Percentiles rank a stretch among this genome's conserved stretches.
phyloP scores from a whole-genome alignment of 805 yeast genomes.

The Metschnikowia amazonensis region DNA sequence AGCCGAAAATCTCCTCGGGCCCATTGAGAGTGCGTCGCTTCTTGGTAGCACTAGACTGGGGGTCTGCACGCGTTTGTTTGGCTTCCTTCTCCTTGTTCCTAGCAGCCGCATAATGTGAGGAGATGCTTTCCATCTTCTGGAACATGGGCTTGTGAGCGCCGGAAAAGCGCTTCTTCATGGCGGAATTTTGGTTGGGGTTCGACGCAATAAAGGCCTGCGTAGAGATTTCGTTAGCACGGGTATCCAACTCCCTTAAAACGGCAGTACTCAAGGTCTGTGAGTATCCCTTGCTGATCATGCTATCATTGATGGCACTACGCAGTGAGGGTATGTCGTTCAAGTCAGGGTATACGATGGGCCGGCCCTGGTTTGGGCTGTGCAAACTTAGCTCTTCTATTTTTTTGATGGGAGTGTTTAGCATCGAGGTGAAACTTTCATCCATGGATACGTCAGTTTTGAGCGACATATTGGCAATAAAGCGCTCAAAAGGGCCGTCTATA shows the following conservation, averaged over 20 bases:
- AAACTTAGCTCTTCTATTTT: constrained; percentile 31
- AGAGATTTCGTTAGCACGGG: constrained; percentile 19
- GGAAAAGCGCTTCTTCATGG: constrained; percentile 23
- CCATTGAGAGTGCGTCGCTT: constrained; percentile 40
- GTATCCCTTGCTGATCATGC: constrained; percentile 18
- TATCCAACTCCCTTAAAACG: constrained; percentile 17
- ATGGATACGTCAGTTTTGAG: constrained; percentile 5
- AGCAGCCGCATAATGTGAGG: constrained; percentile 46
- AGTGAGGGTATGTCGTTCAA: constrained; percentile 14
- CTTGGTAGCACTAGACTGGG: constrained; percentile 25
- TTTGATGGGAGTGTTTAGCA: constrained; percentile 39
- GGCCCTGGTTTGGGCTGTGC: constrained; percentile 26
- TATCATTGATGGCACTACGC: constrained; percentile 9
- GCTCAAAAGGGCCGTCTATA: neutral
- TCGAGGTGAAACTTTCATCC: constrained; percentile 15
- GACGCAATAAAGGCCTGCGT: constrained; percentile 6
- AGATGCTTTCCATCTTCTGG: constrained; percentile 46
- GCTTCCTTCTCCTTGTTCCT: constrained; percentile 38
- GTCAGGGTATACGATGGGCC: constrained; percentile 16
- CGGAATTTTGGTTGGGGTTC: constrained; percentile 1
- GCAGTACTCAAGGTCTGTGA: constrained; percentile 19
- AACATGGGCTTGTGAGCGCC: constrained; percentile 34
- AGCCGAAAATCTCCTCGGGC: constrained; percentile 32
- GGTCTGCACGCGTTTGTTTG: constrained; percentile 8
- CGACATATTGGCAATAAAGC: neutral